Conservation (phyloP, 1,139 yeast genomes). For the Candida gigantensis region DNA sequence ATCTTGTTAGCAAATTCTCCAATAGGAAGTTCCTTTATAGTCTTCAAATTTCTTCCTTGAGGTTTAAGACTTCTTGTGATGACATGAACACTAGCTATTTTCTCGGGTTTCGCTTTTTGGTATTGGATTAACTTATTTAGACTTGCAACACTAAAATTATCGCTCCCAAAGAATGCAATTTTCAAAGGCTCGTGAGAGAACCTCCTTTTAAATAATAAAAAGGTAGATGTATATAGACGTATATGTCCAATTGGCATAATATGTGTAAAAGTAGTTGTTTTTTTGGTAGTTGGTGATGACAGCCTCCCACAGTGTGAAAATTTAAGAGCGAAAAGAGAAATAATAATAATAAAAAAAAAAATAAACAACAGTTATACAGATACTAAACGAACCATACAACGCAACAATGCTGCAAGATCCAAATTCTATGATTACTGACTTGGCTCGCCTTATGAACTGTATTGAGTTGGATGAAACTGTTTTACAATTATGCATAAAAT, state of each 20-base stretch:
- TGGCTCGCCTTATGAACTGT: constrained; percentile 29
- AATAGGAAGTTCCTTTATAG: constrained; percentile 55
- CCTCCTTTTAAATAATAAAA: background rate
- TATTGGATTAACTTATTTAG: constrained; percentile 47
- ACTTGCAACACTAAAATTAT: constrained; percentile 66
- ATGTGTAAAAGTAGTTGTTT: no score
- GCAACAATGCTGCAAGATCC: constrained; percentile 8
- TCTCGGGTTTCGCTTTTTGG: constrained; percentile 23
- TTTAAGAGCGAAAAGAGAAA: no score
- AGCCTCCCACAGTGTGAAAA: no score
- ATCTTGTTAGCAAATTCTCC: constrained; percentile 40
- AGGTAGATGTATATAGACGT: background rate
- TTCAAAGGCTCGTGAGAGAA: constrained; percentile 13
- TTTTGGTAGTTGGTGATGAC: no score
- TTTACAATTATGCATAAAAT: constrained; percentile 35
- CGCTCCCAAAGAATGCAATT: constrained; percentile 82
- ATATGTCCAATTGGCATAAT: background rate
- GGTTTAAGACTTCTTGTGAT: constrained; percentile 69
- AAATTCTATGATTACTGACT: constrained; percentile 24
- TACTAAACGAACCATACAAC: background rate
- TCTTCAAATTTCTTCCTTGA: constrained; percentile 64
- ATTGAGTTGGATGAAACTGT: constrained; percentile 31
- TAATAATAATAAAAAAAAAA: no score
- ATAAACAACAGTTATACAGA: no score
- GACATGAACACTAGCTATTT: constrained; percentile 46